Evolutionary conservation across 495 filamentous ascomycete genomes (phyloP).

Genomic region (Penicillium simplicissimum): DNA sequence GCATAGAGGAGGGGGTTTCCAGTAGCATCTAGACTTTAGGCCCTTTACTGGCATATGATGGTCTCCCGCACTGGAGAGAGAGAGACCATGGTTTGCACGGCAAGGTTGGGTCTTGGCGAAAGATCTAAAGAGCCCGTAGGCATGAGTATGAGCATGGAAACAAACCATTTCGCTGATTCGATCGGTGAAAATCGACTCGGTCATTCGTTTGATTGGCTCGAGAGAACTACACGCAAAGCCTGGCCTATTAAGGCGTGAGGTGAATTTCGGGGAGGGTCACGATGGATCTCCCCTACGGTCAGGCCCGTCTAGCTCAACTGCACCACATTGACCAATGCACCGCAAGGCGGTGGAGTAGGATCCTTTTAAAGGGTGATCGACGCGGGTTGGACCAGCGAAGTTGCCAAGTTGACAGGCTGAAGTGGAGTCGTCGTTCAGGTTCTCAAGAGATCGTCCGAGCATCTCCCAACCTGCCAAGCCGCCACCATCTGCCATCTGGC

Average conservation of each 20-base stretch:
- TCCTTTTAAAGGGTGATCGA: constrained; percentile 14
- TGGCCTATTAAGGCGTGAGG: background rate
- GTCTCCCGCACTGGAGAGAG: background rate
- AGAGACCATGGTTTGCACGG: background rate
- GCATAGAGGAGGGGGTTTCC: background rate
- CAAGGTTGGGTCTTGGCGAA: background rate
- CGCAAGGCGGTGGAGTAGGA: constrained; percentile 4
- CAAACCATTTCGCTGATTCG: background rate
- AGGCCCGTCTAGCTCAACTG: constrained; percentile 2
- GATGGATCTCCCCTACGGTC: constrained; percentile 4
- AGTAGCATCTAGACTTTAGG: background rate
- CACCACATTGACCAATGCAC: no score
- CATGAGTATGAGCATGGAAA: background rate
- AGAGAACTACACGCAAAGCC: background rate
- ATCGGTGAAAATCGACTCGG: background rate
- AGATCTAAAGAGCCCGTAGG: no score
- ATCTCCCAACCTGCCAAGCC: constrained; percentile 6
- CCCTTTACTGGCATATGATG: background rate
- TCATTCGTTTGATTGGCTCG: background rate
- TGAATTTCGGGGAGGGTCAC: constrained; percentile 6
- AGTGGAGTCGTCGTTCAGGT: constrained; percentile 1
- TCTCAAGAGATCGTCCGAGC: background rate
- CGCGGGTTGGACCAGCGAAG: constrained; percentile 4
- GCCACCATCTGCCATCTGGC: constrained; percentile 6
- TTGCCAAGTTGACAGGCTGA: constrained; percentile 4